Percentiles rank a stretch among this genome's conserved stretches.
These are phyloP conservation scores for Gnomoniopsis smithogilvyi DNA, from an alignment of 2,329 filamentous ascomycete species.

Conservation along the genomic window DNA sequence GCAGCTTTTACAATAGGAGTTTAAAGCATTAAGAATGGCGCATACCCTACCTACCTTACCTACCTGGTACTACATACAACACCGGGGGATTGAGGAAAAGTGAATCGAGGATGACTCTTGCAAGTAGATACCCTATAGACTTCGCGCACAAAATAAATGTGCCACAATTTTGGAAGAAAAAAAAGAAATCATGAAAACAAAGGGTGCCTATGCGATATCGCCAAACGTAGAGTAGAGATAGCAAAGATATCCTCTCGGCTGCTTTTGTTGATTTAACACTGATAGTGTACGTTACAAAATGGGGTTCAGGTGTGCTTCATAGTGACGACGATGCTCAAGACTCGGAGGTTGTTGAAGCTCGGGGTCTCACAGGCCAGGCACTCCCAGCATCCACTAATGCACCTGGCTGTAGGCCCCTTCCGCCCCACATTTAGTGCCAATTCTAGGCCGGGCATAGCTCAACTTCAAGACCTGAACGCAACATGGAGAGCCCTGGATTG, in stretches of 20 bases:
- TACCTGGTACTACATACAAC: background rate
- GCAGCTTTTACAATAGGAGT: background rate
- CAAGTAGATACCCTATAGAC: conserved; percentile 2
- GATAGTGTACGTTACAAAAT: no score
- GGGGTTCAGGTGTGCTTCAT: no score
- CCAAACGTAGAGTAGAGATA: no score
- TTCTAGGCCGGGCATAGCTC: background rate
- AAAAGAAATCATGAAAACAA: no score
- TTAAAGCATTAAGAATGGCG: background rate
- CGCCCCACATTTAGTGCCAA: background rate
- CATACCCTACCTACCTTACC: no score
- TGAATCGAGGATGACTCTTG: background rate
- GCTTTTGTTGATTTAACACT: no score
- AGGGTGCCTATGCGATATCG: no score
- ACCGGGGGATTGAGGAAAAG: background rate
- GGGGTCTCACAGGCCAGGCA: no score
- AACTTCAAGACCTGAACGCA: background rate
- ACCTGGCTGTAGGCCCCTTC: background rate
- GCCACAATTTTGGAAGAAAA: background rate
- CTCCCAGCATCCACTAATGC: background rate
- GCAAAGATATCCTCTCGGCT: no score
- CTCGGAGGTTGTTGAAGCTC: no score
- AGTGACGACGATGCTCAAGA: no score
- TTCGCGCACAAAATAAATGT: background rate
- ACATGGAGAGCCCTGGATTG: no score